phyloP scores from a whole-genome alignment of 2,329 filamentous ascomycete species.

The Lomentospora prolificans region DNA sequence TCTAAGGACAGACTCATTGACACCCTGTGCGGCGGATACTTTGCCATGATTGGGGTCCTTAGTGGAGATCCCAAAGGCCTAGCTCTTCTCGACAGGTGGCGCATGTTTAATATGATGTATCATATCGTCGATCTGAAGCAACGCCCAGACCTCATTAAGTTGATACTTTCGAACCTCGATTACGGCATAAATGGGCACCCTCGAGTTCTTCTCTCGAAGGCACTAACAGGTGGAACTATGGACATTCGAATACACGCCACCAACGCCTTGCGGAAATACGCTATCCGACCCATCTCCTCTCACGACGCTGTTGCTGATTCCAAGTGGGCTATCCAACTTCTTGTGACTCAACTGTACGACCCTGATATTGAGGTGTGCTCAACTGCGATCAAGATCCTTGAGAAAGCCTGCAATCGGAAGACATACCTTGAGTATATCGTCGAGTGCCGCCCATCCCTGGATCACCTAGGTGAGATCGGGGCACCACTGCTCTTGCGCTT shows the following conservation, averaged over 20 bases:
- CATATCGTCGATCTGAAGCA: constrained; percentile 90
- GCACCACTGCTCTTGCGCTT: constrained; percentile 88
- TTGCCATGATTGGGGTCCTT: constrained; percentile 80
- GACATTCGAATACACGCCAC: constrained; percentile 87
- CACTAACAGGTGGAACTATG: constrained; percentile 83
- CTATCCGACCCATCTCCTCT: constrained; percentile 37
- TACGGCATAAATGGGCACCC: constrained; percentile 84
- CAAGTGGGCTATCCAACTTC: constrained; percentile 89
- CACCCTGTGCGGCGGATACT: constrained; percentile 86
- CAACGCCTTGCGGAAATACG: constrained; percentile 77
- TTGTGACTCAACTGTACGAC: constrained; percentile 98
- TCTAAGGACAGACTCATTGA: constrained; percentile 75
- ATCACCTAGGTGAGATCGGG: constrained; percentile 93
- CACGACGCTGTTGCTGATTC: constrained; percentile 51
- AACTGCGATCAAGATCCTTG: constrained; percentile 90
- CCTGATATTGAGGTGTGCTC: constrained; percentile 95
- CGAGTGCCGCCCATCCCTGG: constrained; percentile 85
- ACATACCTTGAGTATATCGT: constrained; percentile 91
- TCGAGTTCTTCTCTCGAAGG: constrained; percentile 85
- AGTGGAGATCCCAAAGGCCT: constrained; percentile 76
- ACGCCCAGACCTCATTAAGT: constrained; percentile 81
- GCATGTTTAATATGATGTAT: constrained; percentile 99
- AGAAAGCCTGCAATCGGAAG: constrained; percentile 92
- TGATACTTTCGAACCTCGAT: constrained; percentile 83
- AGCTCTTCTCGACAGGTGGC: constrained; percentile 87